Conservation (phyloP, 768 basidiomycete genomes). For the Phaeolepiota aurea region DNA sequence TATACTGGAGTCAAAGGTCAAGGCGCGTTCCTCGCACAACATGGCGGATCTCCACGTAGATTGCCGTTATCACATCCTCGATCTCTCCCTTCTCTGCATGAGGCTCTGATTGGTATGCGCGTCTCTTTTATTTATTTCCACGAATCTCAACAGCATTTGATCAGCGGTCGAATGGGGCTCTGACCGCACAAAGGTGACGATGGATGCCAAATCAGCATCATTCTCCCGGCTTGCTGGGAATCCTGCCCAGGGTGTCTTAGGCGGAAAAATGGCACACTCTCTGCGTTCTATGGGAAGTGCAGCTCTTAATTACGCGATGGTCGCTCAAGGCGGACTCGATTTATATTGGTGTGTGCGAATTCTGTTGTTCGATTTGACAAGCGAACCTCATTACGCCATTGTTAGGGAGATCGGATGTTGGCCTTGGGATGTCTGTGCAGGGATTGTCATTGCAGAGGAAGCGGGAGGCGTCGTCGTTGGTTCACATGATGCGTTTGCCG, state of each 20-base stretch:
- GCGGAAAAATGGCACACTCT: conserved; percentile 81
- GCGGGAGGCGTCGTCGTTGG: conserved; percentile 80
- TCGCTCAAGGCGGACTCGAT: conserved; percentile 85
- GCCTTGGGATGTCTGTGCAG: conserved; percentile 91
- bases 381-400: background rate
- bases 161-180: conserved; percentile 86
- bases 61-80: conserved; percentile 63
- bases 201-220: conserved; percentile 53
- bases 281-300: conserved; percentile 79
- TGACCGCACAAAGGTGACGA: conserved; percentile 48
- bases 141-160: conserved; percentile 3
- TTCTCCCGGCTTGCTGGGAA: conserved; percentile 75
- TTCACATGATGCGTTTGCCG: conserved; percentile 39
- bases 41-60: conserved; percentile 32
- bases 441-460: conserved; percentile 85
- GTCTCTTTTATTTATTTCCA: background rate
- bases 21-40: conserved; percentile 68
- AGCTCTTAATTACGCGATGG: conserved; percentile 73
- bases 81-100: conserved; percentile 58
- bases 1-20: conserved; percentile 76
- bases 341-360: conserved; percentile 63
- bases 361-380: conserved; percentile 2
- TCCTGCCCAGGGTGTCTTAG: conserved; percentile 46
- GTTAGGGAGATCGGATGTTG: conserved; percentile 73
- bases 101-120: conserved; percentile 59